Evolutionary conservation across 139 green algal genomes (phyloP).

Genomic region (Chara braunii): DNA sequence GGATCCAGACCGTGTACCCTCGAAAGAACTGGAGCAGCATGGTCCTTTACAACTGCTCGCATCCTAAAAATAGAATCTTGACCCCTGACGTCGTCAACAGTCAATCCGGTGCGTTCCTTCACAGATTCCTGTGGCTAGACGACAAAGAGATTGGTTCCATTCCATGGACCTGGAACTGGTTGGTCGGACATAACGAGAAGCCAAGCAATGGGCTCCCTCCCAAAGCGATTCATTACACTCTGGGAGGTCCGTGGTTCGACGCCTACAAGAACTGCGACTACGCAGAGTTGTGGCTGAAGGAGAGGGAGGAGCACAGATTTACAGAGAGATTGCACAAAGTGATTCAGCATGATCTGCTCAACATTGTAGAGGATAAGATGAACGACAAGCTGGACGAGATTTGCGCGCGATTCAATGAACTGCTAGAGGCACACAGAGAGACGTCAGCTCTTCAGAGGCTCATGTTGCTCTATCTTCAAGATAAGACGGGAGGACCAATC

Average conservation of each 20-base stretch:
- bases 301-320: no score
- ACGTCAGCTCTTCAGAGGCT: no score
- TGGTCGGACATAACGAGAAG: conserved; percentile 34
- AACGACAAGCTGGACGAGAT: no score
- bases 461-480: no score
- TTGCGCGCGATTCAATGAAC: no score
- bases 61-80: conserved; percentile 33
- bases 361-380: no score
- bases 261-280: conserved; percentile 40
- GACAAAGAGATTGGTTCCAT: conserved; percentile 17
- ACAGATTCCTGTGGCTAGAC: conserved; percentile 17
- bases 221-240: conserved; percentile 40
- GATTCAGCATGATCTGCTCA: no score
- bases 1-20: conserved; percentile 27
- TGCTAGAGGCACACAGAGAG: no score
- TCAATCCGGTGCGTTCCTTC: conserved; percentile 34
- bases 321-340: no score
- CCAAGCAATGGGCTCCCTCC: conserved; percentile 19
- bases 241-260: conserved; percentile 38
- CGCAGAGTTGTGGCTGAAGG: conserved; percentile 31
- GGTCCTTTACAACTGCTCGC: conserved; percentile 43
- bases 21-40: conserved; percentile 46
- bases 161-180: conserved; percentile 39
- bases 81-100: conserved; percentile 25
- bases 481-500: no score